phyloP scores from a whole-genome alignment of 2,329 filamentous ascomycete genomes.

The Trichoderma sp. region DNA sequence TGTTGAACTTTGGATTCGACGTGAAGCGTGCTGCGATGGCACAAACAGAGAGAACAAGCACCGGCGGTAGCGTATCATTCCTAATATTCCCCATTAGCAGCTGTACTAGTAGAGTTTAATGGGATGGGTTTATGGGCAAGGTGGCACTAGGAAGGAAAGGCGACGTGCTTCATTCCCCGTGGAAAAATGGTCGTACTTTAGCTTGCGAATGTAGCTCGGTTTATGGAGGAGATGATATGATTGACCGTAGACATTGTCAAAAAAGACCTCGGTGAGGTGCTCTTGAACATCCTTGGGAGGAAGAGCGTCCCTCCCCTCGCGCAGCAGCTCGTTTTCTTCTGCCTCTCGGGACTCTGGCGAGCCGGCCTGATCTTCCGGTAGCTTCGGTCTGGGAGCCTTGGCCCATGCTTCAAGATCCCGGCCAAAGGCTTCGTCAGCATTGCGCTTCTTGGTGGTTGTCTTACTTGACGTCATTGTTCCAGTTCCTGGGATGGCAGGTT shows the following conservation, averaged over 20 bases:
- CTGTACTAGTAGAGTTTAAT: not conserved
- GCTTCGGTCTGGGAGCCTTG: slow-evolving; percentile 57
- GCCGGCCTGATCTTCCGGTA: slow-evolving; percentile 50
- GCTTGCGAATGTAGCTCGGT: slow-evolving; percentile 91
- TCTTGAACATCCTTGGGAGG: slow-evolving; percentile 88
- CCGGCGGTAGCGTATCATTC: slow-evolving; percentile 73
- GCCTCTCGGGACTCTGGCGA: slow-evolving; percentile 63
- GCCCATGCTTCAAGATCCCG: slow-evolving; percentile 82
- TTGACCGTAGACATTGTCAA: slow-evolving; percentile 94
- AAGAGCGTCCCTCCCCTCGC: slow-evolving; percentile 80
- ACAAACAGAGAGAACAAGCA: slow-evolving; percentile 90
- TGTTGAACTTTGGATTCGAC: slow-evolving; percentile 77
- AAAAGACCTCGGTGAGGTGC: slow-evolving; percentile 91
- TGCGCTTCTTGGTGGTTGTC: slow-evolving; percentile 73
- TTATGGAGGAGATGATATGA: slow-evolving; percentile 95
- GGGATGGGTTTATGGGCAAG: not conserved
- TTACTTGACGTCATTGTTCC: slow-evolving; percentile 43
- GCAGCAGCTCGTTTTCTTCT: slow-evolving; percentile 76
- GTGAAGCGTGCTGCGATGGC: slow-evolving; percentile 95
- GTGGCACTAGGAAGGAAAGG: slow-evolving; percentile 18
- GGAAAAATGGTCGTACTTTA: slow-evolving; percentile 56
- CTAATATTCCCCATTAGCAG: slow-evolving; percentile 33
- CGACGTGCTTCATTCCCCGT: slow-evolving; percentile 12
- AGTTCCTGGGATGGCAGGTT: slow-evolving; percentile 69
- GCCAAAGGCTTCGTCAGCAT: slow-evolving; percentile 84